Evolutionary conservation across 225 moss, liverwort and hornwort genomes (phyloP).

Genomic region (Pleurozium schreberi): DNA sequence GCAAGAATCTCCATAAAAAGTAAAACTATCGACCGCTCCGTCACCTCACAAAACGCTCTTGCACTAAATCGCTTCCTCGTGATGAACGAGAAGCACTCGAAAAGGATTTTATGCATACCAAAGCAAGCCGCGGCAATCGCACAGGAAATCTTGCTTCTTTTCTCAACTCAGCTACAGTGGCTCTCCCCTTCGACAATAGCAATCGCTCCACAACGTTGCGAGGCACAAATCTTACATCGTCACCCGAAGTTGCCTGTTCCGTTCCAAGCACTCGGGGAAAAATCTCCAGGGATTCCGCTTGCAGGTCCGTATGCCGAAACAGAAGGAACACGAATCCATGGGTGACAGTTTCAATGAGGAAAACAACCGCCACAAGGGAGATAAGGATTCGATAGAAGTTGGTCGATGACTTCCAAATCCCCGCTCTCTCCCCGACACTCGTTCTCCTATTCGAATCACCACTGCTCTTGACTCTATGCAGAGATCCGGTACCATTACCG

Average conservation of each 20-base stretch:
- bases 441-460: constrained; percentile 4
- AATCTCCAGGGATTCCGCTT: constrained; percentile 22
- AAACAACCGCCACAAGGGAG: background rate
- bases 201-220: constrained; percentile 35
- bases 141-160: constrained; percentile 29
- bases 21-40: background rate
- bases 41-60: background rate
- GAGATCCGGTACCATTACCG: background rate
- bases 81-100: background rate
- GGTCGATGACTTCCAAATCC: constrained; percentile 4
- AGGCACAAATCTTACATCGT: constrained; percentile 25
- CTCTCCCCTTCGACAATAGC: constrained; percentile 33
- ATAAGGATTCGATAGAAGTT: constrained; percentile 25
- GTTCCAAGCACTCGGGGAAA: constrained; percentile 13
- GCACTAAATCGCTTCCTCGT: background rate
- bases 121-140: constrained; percentile 38
- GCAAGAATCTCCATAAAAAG: background rate
- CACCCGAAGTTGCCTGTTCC: background rate
- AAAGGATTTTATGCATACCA: constrained; percentile 13
- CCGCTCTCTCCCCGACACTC: constrained; percentile 2
- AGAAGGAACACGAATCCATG: constrained; percentile 33
- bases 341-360: constrained; percentile 5
- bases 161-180: constrained; percentile 37
- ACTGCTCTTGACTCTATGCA: background rate
- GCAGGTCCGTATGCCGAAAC: constrained; percentile 24